These are phyloP conservation scores for Candida adriatica DNA, from an alignment of 805 yeast genomes.

Conservation along the genomic window DNA sequence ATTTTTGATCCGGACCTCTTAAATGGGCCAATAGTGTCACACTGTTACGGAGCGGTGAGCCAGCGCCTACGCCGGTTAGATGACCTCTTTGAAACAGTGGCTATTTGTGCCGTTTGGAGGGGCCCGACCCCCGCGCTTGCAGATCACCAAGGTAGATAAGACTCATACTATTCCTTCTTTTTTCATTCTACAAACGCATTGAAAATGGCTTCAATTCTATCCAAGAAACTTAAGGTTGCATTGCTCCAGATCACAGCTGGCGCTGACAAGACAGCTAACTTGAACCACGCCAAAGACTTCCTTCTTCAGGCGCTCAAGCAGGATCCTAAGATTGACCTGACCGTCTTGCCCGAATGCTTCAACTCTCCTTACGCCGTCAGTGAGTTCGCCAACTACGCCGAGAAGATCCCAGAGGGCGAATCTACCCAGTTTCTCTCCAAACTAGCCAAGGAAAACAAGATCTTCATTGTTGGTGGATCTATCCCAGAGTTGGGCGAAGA, in stretches of 20 bases:
- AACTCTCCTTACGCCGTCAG: slow-evolving; percentile 82
- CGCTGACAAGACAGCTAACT: slow-evolving; percentile 68
- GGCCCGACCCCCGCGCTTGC: too few relatives aligned
- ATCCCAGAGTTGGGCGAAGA: slow-evolving; percentile 67
- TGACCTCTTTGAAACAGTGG: too few relatives aligned
- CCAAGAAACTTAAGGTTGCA: slow-evolving; percentile 66
- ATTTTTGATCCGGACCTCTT: too few relatives aligned
- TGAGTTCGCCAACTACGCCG: slow-evolving; percentile 85
- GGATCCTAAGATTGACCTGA: slow-evolving; percentile 61
- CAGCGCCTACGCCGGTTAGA: too few relatives aligned
- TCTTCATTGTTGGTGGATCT: slow-evolving; percentile 85
- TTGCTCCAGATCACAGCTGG: slow-evolving; percentile 71
- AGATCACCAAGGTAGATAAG: too few relatives aligned
- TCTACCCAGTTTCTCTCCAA: slow-evolving; percentile 55
- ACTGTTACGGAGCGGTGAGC: too few relatives aligned
- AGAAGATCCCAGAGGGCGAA: slow-evolving; percentile 71
- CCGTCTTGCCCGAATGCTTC: slow-evolving; percentile 75
- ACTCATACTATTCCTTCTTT: too few relatives aligned
- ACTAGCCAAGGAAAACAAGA: slow-evolving; percentile 58
- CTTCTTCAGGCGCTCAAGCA: slow-evolving; percentile 54
- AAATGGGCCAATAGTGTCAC: too few relatives aligned
- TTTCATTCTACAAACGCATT: background rate
- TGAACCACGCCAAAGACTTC: slow-evolving; percentile 56
- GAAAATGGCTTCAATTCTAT: slow-evolving; percentile 15
- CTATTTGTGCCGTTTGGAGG: too few relatives aligned